These are phyloP conservation scores for Salinomyces thailandicus DNA, from an alignment of 2,329 filamentous ascomycete species.

Conservation along the genomic window DNA sequence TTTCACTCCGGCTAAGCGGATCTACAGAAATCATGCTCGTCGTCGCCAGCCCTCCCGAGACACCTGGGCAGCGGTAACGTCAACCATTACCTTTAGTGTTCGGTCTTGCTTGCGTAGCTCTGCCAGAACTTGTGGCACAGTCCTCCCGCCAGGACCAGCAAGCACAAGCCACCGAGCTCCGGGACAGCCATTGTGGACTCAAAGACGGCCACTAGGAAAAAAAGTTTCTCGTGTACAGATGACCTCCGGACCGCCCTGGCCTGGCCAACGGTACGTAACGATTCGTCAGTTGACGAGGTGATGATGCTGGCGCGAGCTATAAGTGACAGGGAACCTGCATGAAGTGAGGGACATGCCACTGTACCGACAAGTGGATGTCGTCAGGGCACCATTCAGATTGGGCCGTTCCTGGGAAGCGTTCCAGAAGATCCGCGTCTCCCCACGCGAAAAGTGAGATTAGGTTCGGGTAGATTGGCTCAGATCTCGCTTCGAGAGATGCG, in stretches of 20 bases:
- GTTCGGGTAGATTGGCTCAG: background rate
- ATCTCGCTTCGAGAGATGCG: background rate
- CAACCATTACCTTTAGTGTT: background rate
- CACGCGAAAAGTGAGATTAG: slow-evolving; percentile 1
- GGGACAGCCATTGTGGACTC: no score
- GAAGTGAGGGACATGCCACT: no score
- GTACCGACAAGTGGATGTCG: background rate
- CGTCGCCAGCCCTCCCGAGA: no score
- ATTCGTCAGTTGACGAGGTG: no score
- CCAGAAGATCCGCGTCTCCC: background rate
- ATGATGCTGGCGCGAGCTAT: no score
- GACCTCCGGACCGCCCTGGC: no score
- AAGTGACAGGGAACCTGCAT: no score
- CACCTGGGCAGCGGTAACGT: background rate
- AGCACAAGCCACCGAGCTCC: no score
- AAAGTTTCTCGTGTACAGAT: no score
- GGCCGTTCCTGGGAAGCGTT: no score
- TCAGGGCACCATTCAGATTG: slow-evolving; percentile 2
- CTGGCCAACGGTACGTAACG: no score
- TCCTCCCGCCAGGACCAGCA: background rate
- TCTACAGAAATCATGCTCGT: background rate
- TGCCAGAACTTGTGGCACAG: background rate
- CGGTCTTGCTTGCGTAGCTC: background rate
- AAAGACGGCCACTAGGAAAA: no score
- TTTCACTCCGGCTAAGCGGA: background rate